Conservation (phyloP, 345 rosid species). For the Zanthoxylum bungeanum region DNA sequence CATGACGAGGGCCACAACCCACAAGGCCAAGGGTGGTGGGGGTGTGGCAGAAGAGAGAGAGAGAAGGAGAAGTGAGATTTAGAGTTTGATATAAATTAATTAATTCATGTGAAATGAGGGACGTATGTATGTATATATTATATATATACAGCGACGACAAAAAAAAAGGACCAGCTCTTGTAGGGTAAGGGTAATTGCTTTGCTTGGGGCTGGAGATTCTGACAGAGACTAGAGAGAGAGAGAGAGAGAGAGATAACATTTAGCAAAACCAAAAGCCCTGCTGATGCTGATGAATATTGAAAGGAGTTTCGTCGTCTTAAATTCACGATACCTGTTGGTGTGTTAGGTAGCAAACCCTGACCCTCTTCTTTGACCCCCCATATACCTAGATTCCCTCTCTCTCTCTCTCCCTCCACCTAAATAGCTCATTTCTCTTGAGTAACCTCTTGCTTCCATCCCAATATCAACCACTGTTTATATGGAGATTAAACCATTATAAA, state of each 20-base stretch:
- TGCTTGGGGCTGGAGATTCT: constrained; percentile 20
- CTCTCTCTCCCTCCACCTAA: neutral
- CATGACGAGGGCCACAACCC: constrained; percentile 14
- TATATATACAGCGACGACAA: too few relatives aligned
- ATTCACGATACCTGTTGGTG: constrained; percentile 71
- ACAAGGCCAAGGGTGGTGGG: too few relatives aligned
- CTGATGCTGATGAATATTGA: constrained; percentile 23
- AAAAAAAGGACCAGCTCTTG: constrained; percentile 32
- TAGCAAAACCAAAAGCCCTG: neutral
- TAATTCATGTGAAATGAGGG: neutral
- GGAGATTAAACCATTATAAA: too few relatives aligned
- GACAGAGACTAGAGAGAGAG: constrained; percentile 4
- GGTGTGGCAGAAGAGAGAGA: constrained; percentile 14
- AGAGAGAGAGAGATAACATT: neutral
- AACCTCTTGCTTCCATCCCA: constrained; percentile 13
- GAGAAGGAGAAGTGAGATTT: neutral
- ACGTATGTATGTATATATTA: too few relatives aligned
- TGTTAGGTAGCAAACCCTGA: constrained; percentile 71
- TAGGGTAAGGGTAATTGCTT: too few relatives aligned
- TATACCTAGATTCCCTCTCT: constrained; percentile 45
- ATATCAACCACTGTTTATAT: too few relatives aligned
- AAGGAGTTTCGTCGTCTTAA: constrained; percentile 34
- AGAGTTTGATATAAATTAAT: neutral
- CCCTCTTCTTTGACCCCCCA: constrained; percentile 53
- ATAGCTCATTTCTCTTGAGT: constrained; percentile 22